Conservation (phyloP, 2,329 filamentous ascomycete species). For the Colletotrichum abscissum region DNA sequence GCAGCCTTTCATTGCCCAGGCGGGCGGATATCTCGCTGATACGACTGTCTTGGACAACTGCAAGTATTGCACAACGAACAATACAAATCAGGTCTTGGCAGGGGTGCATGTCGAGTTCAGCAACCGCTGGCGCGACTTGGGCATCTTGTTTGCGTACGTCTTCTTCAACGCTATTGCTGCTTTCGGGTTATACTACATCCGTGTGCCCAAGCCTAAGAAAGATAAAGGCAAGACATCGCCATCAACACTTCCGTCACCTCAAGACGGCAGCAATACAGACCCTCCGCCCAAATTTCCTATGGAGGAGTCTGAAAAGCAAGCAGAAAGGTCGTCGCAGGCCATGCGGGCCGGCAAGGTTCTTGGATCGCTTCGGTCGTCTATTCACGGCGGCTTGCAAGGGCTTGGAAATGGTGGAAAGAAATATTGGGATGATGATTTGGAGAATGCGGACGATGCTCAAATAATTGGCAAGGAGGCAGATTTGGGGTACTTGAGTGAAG, state of each 20-base stretch:
- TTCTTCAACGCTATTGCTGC: slow-evolving; percentile 65
- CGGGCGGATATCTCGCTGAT: slow-evolving; percentile 62
- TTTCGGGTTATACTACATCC: slow-evolving; percentile 64
- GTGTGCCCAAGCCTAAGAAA: slow-evolving; percentile 54
- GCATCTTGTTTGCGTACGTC: slow-evolving; percentile 65
- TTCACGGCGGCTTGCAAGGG: background rate
- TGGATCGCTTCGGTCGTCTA: slow-evolving; percentile 12
- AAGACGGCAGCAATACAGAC: background rate
- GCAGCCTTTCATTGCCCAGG: slow-evolving; percentile 52
- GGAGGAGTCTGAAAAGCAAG: background rate
- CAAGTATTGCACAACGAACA: slow-evolving; percentile 20
- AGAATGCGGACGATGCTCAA: background rate
- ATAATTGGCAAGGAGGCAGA: background rate
- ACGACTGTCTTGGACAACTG: slow-evolving; percentile 45
- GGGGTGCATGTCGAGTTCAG: slow-evolving; percentile 55
- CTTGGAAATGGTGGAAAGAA: background rate
- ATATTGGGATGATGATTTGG: slow-evolving; percentile 22
- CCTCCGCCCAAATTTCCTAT: background rate
- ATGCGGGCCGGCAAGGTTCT: background rate
- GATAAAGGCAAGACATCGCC: slow-evolving; percentile 15
- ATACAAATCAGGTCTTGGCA: slow-evolving; percentile 28
- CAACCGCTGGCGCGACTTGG: slow-evolving; percentile 68
- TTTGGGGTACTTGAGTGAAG: background rate
- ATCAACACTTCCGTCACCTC: background rate
- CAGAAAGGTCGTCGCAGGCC: background rate